phyloP scores from a whole-genome alignment of 768 basidiomycete species.

The Hysterangium stoloniferum region DNA sequence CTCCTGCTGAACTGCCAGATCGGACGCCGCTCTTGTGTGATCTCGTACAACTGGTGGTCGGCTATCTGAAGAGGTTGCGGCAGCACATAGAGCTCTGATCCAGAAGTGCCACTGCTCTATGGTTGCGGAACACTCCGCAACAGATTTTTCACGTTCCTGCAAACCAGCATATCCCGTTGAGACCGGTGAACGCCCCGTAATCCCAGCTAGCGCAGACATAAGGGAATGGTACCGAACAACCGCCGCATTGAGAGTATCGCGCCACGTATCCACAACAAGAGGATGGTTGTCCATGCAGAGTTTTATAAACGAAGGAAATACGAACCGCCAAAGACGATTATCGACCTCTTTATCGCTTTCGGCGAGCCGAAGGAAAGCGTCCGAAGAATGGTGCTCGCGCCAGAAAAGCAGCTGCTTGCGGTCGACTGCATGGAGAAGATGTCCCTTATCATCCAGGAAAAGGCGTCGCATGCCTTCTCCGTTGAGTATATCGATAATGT shows the following conservation, averaged over 20 bases:
- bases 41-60: slow-evolving; percentile 56
- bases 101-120: slow-evolving; percentile 79
- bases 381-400: slow-evolving; percentile 47
- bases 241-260: slow-evolving; percentile 62
- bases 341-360: slow-evolving; percentile 65
- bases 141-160: slow-evolving; percentile 39
- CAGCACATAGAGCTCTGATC: slow-evolving; percentile 82
- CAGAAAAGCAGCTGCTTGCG: slow-evolving; percentile 58
- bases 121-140: slow-evolving; percentile 48
- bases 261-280: slow-evolving; percentile 40
- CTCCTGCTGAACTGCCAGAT: slow-evolving; percentile 71
- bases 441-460: slow-evolving; percentile 55
- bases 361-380: slow-evolving; percentile 58
- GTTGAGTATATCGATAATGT: slow-evolving; percentile 48
- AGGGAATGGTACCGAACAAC: slow-evolving; percentile 62
- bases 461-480: slow-evolving; percentile 37
- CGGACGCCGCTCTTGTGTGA: slow-evolving; percentile 63
- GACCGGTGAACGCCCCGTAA: slow-evolving; percentile 49
- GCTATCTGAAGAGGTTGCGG: slow-evolving; percentile 57
- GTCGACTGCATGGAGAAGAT: slow-evolving; percentile 56
- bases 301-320: slow-evolving; percentile 61
- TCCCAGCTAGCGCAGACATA: slow-evolving; percentile 67
- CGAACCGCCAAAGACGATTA: slow-evolving; percentile 63
- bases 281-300: slow-evolving; percentile 43
- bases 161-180: slow-evolving; percentile 25